Evolutionary conservation across 768 basidiomycete genomes (phyloP).

Genomic region (Suillus subaureus): DNA sequence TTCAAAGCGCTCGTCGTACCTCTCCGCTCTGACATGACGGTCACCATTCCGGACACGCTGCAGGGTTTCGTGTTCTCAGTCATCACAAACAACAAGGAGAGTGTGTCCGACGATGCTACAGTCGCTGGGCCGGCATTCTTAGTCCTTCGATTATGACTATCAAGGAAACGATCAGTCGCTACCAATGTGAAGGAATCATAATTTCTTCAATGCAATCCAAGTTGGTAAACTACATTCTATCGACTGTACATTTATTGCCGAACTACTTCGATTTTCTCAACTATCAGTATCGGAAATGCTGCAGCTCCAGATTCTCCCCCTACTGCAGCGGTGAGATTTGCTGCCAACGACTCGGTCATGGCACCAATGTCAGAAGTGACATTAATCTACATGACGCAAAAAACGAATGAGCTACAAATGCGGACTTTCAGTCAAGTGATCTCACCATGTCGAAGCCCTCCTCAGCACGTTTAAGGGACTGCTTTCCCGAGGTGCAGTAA

Average conservation of each 20-base stretch:
- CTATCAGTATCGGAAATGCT: slow-evolving; percentile 18
- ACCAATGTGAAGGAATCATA: neutral
- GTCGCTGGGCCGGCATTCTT: slow-evolving; percentile 60
- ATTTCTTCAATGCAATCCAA: neutral
- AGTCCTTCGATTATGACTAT: slow-evolving; percentile 37
- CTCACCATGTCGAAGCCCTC: slow-evolving; percentile 57
- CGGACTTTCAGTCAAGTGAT: slow-evolving; percentile 22
- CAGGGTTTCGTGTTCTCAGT: slow-evolving; percentile 55
- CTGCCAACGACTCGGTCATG: slow-evolving; percentile 38
- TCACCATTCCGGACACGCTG: slow-evolving; percentile 44
- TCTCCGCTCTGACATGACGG: slow-evolving; percentile 34
- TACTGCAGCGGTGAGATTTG: slow-evolving; percentile 25
- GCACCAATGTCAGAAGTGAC: slow-evolving; percentile 48
- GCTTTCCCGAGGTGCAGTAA: slow-evolving; percentile 48
- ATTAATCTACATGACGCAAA: slow-evolving; percentile 44
- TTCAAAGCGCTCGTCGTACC: slow-evolving; percentile 43
- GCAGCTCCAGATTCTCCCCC: slow-evolving; percentile 14
- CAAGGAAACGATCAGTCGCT: slow-evolving; percentile 1
- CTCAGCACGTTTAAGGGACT: slow-evolving; percentile 44
- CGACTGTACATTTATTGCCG: slow-evolving; percentile 2
- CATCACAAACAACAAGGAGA: slow-evolving; percentile 41
- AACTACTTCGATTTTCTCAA: neutral
- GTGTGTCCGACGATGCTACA: slow-evolving; percentile 47
- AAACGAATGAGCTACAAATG: slow-evolving; percentile 4
- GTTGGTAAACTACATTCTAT: neutral